Evolutionary conservation across 148 eudicot genomes (phyloP).

Genomic region (Vaccinium corymbosum): DNA sequence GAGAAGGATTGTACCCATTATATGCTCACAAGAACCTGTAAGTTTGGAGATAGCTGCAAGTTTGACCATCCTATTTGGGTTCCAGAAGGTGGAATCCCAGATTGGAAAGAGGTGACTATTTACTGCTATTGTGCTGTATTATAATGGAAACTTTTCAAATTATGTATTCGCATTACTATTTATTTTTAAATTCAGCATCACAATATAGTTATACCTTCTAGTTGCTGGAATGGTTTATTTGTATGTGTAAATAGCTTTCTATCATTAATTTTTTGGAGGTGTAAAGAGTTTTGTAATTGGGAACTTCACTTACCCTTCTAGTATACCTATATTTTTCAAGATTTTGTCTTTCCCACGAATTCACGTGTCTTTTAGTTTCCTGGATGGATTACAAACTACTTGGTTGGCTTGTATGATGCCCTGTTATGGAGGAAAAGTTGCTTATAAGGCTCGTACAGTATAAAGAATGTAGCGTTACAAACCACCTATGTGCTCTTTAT

Average conservation of each 20-base stretch:
- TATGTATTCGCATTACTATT: slow-evolving; percentile 17
- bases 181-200: not conserved
- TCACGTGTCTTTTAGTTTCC: not conserved
- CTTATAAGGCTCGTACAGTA: not conserved
- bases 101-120: slow-evolving; percentile 98
- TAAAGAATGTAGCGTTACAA: not conserved
- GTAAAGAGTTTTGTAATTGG: not conserved
- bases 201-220: not conserved
- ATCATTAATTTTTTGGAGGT: not conserved
- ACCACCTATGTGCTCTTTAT: not conserved
- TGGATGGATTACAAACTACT: not conserved
- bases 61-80: slow-evolving; percentile 99
- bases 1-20: slow-evolving; percentile 95
- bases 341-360: not conserved
- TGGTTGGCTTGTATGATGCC: slow-evolving; percentile 8
- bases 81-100: slow-evolving; percentile 98
- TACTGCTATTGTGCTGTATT: slow-evolving; percentile 31
- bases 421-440: slow-evolving; percentile 1
- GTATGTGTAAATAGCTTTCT: slow-evolving; percentile 9
- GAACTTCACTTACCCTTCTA: not conserved
- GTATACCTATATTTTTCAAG: slow-evolving; percentile 3
- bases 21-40: slow-evolving; percentile 99
- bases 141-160: slow-evolving; percentile 23
- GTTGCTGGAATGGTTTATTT: not conserved
- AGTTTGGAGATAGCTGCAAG: slow-evolving; percentile 96